Evolutionary conservation across 2,329 filamentous ascomycete genomes (phyloP).

Genomic region (Monosporascus sp.): DNA sequence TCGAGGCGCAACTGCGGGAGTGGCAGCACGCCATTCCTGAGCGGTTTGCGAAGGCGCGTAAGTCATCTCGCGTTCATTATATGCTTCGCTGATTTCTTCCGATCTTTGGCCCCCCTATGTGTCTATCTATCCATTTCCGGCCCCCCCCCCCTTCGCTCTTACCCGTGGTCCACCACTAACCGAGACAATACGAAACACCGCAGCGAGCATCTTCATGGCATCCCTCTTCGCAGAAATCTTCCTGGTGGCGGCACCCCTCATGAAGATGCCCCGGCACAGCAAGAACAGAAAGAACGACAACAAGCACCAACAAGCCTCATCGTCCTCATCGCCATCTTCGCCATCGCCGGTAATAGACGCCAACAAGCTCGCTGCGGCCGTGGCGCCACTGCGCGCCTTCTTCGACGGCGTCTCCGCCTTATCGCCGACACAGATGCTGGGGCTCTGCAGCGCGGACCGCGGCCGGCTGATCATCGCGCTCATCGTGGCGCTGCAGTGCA

Average conservation of each 20-base stretch:
- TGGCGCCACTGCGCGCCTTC: slow-evolving; percentile 22
- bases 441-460: slow-evolving; percentile 40
- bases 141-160: neutral
- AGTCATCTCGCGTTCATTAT: slow-evolving; percentile 1
- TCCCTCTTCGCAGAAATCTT: slow-evolving; percentile 34
- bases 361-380: slow-evolving; percentile 12
- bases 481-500: slow-evolving; percentile 41
- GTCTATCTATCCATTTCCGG: neutral
- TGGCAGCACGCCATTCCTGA: slow-evolving; percentile 32
- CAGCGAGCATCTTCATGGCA: slow-evolving; percentile 30
- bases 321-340: slow-evolving; percentile 5
- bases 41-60: slow-evolving; percentile 25
- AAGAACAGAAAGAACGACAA: slow-evolving; percentile 5
- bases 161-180: slow-evolving; percentile 1
- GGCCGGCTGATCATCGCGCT: slow-evolving; percentile 34
- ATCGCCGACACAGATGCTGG: slow-evolving; percentile 21
- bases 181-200: neutral
- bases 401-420: slow-evolving; percentile 28
- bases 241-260: slow-evolving; percentile 33
- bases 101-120: slow-evolving; percentile 5
- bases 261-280: slow-evolving; percentile 14
- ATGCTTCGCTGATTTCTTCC: neutral
- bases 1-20: slow-evolving; percentile 42
- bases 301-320: slow-evolving; percentile 7
- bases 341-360: slow-evolving; percentile 15